These are phyloP conservation scores for Dioszegia crocea DNA, from an alignment of 768 basidiomycete species.

Conservation along the genomic window DNA sequence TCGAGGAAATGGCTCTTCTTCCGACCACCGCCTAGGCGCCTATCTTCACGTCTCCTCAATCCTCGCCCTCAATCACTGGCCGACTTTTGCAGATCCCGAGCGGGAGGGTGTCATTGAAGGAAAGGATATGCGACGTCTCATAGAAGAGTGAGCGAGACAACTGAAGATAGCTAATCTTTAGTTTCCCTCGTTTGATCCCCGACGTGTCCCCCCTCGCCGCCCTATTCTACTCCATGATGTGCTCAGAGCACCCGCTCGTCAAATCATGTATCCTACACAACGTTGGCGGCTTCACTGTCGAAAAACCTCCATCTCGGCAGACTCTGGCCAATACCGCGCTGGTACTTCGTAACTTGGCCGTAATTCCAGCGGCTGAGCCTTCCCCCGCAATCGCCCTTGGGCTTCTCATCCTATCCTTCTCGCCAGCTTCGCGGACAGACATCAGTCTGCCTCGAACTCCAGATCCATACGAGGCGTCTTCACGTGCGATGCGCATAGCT, in stretches of 20 bases:
- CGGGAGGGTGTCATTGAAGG: neutral
- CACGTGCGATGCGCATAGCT: neutral
- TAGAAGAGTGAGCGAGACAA: neutral
- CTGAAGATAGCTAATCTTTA: neutral
- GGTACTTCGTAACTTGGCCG: neutral
- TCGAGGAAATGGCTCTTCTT: neutral
- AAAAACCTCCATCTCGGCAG: neutral
- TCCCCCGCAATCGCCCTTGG: neutral
- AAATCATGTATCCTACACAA: neutral
- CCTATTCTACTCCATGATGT: neutral
- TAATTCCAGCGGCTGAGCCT: neutral
- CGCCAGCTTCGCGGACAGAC: neutral
- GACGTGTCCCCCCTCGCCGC: neutral
- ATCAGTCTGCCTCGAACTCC: neutral
- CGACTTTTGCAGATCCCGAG: neutral
- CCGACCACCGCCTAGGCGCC: neutral
- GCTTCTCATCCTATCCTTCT: neutral
- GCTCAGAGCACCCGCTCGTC: constrained; percentile 1
- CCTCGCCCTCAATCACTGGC: neutral
- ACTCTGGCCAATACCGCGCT: neutral
- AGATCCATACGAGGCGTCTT: constrained; percentile 1
- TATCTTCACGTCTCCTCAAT: constrained; percentile 1
- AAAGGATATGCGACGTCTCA: neutral
- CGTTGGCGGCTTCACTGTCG: neutral
- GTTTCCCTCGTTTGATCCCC: neutral